Conservation (phyloP, 352 stramenopile species). For the Pythium rishiriense region DNA sequence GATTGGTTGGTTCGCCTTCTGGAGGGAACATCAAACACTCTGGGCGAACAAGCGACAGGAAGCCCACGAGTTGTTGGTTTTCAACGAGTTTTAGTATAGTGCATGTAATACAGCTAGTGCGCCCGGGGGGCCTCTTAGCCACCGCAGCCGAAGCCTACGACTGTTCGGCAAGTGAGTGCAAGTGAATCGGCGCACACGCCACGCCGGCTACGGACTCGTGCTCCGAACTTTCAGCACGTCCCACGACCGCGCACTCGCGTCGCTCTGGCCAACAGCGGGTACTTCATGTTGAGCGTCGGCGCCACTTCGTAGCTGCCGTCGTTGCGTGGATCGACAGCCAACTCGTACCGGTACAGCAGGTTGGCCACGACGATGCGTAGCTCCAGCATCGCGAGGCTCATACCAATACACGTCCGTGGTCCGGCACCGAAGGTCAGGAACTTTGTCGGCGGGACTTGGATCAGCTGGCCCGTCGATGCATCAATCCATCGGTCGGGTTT, state of each 20-base stretch:
- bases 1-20: too few relatives aligned
- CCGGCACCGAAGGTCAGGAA: conserved; percentile 39
- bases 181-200: too few relatives aligned
- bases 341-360: conserved; percentile 14
- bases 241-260: not conserved
- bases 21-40: too few relatives aligned
- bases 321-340: conserved; percentile 16
- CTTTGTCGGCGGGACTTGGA: conserved; percentile 19
- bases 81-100: too few relatives aligned
- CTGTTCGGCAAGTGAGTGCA: too few relatives aligned
- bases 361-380: conserved; percentile 32
- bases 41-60: too few relatives aligned
- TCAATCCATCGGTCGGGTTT: conserved; percentile 65
- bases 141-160: too few relatives aligned
- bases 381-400: conserved; percentile 39
- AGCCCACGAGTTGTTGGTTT: too few relatives aligned
- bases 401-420: conserved; percentile 37
- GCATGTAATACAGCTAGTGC: too few relatives aligned
- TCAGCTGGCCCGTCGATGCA: not conserved
- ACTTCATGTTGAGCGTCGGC: conserved; percentile 20
- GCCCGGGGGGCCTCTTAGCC: too few relatives aligned
- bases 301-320: conserved; percentile 5
- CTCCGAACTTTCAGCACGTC: too few relatives aligned
- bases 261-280: conserved; percentile 16
- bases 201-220: too few relatives aligned